These are phyloP conservation scores for Parasitella parasitica DNA, from an alignment of 371 early-diverging fungal genomes.

Conservation along the genomic window DNA sequence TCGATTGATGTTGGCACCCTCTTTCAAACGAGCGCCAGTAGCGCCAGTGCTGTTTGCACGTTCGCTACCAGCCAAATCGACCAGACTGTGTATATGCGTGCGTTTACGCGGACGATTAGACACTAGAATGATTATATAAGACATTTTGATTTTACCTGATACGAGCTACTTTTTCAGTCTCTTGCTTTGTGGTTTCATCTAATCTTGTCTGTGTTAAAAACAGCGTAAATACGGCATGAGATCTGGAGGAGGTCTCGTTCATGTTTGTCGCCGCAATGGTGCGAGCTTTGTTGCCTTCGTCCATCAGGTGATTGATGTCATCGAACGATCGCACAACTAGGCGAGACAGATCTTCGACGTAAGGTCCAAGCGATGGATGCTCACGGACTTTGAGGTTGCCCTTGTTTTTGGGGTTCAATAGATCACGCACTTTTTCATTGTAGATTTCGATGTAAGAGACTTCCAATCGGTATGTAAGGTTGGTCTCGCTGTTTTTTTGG, in stretches of 20 bases:
- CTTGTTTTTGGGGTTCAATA: constrained; percentile 80
- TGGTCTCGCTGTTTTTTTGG: constrained; percentile 41
- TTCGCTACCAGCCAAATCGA: constrained; percentile 96
- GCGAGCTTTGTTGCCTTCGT: constrained; percentile 86
- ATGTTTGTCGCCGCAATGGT: constrained; percentile 96
- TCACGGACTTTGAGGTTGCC: constrained; percentile 85
- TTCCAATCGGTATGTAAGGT: constrained; percentile 68
- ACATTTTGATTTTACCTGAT: no score
- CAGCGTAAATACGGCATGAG: constrained; percentile 94
- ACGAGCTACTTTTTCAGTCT: constrained; percentile 77
- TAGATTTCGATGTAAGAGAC: constrained; percentile 87
- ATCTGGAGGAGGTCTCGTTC: constrained; percentile 93
- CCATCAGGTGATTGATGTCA: constrained; percentile 80
- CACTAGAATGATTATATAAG: no score
- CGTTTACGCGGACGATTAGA: no score
- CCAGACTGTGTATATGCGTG: constrained; percentile 49
- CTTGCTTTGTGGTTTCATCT: constrained; percentile 60
- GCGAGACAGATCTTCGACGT: constrained; percentile 91
- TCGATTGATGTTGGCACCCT: constrained; percentile 98
- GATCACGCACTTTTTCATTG: constrained; percentile 91
- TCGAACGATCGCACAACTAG: constrained; percentile 76
- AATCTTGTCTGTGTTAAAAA: constrained; percentile 69
- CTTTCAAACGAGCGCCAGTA: constrained; percentile 93
- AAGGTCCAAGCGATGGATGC: constrained; percentile 87
- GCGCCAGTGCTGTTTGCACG: constrained; percentile 95